Evolutionary conservation across 2,329 filamentous ascomycete species (phyloP).

Genomic region (Apiospora marii): DNA sequence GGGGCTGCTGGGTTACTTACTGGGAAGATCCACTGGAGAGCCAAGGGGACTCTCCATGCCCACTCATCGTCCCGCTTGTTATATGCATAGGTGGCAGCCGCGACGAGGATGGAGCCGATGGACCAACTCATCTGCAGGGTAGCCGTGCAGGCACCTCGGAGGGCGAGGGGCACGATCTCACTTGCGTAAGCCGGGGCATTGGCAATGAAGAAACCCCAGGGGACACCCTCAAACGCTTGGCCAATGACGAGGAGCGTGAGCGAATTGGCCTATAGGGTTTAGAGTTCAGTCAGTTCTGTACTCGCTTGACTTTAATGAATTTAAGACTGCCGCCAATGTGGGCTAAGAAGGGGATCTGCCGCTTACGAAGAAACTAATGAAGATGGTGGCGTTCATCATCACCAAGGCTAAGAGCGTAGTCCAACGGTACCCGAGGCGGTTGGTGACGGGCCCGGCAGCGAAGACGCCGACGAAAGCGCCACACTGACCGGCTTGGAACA

Average conservation of each 20-base stretch:
- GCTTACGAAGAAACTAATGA: constrained; percentile 62
- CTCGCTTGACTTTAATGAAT: constrained; percentile 20
- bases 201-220: constrained; percentile 70
- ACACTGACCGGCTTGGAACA: constrained; percentile 44
- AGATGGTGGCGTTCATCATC: constrained; percentile 46
- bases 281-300: background rate
- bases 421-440: constrained; percentile 47
- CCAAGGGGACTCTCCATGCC: constrained; percentile 56
- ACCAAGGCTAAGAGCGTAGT: constrained; percentile 42
- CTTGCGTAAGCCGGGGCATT: constrained; percentile 67
- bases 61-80: constrained; percentile 47
- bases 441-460: constrained; percentile 48
- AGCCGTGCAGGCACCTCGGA: constrained; percentile 64
- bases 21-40: constrained; percentile 66
- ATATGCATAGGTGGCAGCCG: constrained; percentile 61
- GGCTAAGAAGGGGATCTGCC: background rate
- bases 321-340: background rate
- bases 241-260: constrained; percentile 53
- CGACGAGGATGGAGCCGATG: constrained; percentile 67
- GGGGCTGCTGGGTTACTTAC: constrained; percentile 25
- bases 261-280: constrained; percentile 43
- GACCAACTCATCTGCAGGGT: constrained; percentile 72
- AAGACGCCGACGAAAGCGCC: constrained; percentile 48
- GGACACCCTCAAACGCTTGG: constrained; percentile 66
- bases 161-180: constrained; percentile 65